Evolutionary conservation across 345 rosid species (phyloP).

Genomic region (Anacardium occidentale): DNA sequence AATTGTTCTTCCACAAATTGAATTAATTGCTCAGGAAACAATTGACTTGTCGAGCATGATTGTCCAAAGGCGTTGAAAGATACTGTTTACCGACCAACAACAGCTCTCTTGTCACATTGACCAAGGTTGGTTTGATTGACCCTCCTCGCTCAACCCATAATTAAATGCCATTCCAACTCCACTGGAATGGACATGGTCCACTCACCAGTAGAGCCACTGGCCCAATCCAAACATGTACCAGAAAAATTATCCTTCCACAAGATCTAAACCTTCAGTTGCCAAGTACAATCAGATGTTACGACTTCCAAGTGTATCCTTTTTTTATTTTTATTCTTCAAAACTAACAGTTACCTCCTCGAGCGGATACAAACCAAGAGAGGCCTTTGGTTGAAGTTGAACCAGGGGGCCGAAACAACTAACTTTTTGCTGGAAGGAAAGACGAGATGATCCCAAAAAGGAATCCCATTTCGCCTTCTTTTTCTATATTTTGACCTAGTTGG

Average conservation of each 20-base stretch:
- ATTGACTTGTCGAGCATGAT: background rate
- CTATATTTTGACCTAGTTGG: background rate
- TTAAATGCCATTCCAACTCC: too few relatives aligned
- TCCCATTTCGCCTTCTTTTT: background rate
- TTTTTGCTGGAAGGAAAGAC: slow-evolving; percentile 26
- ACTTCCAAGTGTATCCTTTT: background rate
- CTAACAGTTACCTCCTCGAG: background rate
- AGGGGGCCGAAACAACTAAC: slow-evolving; percentile 13
- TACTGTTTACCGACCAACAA: too few relatives aligned
- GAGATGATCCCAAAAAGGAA: background rate
- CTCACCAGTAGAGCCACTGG: background rate
- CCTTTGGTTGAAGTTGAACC: slow-evolving; percentile 30
- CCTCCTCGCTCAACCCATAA: too few relatives aligned
- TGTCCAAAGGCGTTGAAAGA: too few relatives aligned
- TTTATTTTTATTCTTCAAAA: background rate
- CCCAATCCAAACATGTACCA: background rate
- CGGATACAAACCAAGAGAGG: background rate
- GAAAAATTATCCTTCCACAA: too few relatives aligned
- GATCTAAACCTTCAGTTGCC: background rate
- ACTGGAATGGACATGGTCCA: background rate
- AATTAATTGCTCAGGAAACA: too few relatives aligned
- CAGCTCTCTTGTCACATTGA: too few relatives aligned
- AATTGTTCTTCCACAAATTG: too few relatives aligned
- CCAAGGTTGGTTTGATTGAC: too few relatives aligned
- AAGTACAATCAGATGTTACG: background rate